Conservation (phyloP, 148 eudicot genomes). For the Cornus controversa region DNA sequence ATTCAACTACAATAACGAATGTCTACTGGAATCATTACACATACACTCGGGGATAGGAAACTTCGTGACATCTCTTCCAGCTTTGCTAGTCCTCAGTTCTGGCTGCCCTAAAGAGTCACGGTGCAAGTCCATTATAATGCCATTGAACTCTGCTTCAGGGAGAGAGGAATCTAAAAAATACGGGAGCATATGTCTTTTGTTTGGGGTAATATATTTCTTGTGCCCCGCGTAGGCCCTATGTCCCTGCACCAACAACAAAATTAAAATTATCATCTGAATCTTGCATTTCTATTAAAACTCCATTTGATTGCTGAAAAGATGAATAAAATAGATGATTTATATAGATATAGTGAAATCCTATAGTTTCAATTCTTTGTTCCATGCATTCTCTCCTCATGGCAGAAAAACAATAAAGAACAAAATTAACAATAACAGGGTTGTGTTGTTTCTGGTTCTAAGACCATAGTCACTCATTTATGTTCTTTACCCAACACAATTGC, state of each 20-base stretch:
- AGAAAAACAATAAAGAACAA: too few species aligned
- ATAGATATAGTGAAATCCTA: too few species aligned
- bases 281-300: not conserved
- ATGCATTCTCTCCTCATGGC: too few species aligned
- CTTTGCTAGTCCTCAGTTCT: constrained; percentile 72
- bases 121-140: constrained; percentile 68
- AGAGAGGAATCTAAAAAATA: constrained; percentile 71
- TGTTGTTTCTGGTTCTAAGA: too few species aligned
- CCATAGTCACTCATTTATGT: too few species aligned
- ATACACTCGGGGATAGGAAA: constrained; percentile 92
- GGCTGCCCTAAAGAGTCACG: constrained; percentile 88
- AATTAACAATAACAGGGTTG: not conserved
- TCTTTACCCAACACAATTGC: not conserved
- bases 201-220: constrained; percentile 86
- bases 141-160: constrained; percentile 69
- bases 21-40: constrained; percentile 47
- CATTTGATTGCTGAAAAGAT: too few species aligned
- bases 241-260: constrained; percentile 50
- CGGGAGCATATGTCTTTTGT: constrained; percentile 86
- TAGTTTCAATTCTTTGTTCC: too few species aligned
- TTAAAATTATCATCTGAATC: not conserved
- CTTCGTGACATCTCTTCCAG: constrained; percentile 85
- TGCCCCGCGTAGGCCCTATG: constrained; percentile 94
- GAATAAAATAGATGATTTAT: too few species aligned
- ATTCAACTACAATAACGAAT: constrained; percentile 14